Percentiles rank a stretch among this genome's conserved stretches.
These are phyloP conservation scores for Linderniella brevidens DNA, from an alignment of 257 asterid genomes.

Conservation along the genomic window DNA sequence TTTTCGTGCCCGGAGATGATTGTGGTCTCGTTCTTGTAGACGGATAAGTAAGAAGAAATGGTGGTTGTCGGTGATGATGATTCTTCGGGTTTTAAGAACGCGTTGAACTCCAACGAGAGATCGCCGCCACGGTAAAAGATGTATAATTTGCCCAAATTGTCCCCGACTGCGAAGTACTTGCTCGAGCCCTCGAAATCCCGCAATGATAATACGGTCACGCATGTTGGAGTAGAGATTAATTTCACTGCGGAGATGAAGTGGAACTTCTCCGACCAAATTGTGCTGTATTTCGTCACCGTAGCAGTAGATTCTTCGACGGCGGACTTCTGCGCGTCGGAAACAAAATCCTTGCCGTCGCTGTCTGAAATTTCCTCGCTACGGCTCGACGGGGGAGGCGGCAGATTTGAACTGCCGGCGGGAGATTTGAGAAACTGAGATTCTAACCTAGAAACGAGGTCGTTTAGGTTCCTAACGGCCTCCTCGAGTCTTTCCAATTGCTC, in stretches of 20 bases:
- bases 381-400: conserved; percentile 12
- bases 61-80: conserved; percentile 42
- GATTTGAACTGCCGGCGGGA: conserved; percentile 13
- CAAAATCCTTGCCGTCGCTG: conserved; percentile 13
- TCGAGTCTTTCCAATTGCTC: conserved; percentile 57
- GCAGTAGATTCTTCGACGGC: conserved; percentile 13
- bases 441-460: conserved; percentile 42
- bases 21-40: conserved; percentile 69
- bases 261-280: conserved; percentile 86
- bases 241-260: conserved; percentile 84
- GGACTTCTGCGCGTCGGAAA: neutral
- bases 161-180: conserved; percentile 76
- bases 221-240: conserved; percentile 50
- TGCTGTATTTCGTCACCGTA: conserved; percentile 43
- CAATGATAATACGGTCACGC: conserved; percentile 49
- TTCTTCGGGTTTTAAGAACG: conserved; percentile 15
- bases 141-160: conserved; percentile 47
- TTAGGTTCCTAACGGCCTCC: conserved; percentile 45
- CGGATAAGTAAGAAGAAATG: conserved; percentile 39
- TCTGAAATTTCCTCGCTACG: conserved; percentile 3
- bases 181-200: conserved; percentile 67
- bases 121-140: conserved; percentile 56
- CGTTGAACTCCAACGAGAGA: conserved; percentile 40
- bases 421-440: conserved; percentile 35
- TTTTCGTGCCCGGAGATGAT: conserved; percentile 66